Conservation (phyloP, 768 basidiomycete genomes). For the Suillus lakei region DNA sequence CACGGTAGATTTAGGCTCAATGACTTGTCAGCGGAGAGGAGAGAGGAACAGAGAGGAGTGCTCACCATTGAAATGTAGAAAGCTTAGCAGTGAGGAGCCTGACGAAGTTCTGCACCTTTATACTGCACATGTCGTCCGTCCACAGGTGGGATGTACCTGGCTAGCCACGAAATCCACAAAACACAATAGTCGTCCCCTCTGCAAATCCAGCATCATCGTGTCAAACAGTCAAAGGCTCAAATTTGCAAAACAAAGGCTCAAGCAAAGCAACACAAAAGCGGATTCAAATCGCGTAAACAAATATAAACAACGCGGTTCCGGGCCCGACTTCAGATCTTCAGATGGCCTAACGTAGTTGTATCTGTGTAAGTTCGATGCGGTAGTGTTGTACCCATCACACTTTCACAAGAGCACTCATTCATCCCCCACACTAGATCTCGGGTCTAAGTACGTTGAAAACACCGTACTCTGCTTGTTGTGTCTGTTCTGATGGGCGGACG, state of each 20-base stretch:
- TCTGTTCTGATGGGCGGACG: too few relatives aligned
- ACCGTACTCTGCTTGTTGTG: too few relatives aligned
- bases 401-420: too few relatives aligned
- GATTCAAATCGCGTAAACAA: background rate
- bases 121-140: background rate
- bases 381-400: too few relatives aligned
- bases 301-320: background rate
- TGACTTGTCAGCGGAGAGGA: background rate
- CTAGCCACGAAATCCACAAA: background rate
- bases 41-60: too few relatives aligned
- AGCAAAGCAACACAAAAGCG: conserved; percentile 2
- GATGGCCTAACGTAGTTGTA: too few relatives aligned
- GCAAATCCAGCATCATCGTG: background rate
- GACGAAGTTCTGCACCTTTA: background rate
- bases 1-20: background rate
- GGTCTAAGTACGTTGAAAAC: too few relatives aligned
- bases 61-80: background rate
- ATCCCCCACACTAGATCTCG: too few relatives aligned
- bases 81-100: too few relatives aligned
- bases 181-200: conserved; percentile 1
- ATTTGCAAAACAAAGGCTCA: too few relatives aligned
- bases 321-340: too few relatives aligned
- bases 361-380: too few relatives aligned
- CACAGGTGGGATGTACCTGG: background rate
- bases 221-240: background rate